These are phyloP conservation scores for Pythium biforme DNA, from an alignment of 352 stramenopile species.

Conservation along the genomic window DNA sequence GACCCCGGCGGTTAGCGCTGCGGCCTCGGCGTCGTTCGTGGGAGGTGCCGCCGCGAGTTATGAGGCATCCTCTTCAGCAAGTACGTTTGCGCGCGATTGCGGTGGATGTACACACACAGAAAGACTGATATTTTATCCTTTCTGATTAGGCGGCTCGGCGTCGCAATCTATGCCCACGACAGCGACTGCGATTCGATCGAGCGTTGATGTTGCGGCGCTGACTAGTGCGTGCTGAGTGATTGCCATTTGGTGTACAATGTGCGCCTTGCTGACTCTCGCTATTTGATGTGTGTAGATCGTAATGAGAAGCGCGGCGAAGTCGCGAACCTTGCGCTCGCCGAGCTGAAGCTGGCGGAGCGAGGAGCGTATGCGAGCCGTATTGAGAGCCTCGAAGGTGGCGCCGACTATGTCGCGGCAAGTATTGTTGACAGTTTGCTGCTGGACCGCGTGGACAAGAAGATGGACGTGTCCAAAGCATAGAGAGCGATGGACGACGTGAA, in stretches of 20 bases:
- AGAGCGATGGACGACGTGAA: background rate
- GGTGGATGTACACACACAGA: no score
- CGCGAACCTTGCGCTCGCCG: conserved; percentile 58
- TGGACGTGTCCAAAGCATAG: background rate
- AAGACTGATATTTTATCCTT: background rate
- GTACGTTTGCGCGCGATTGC: background rate
- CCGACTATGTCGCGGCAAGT: conserved; percentile 78
- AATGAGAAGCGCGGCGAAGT: conserved; percentile 32
- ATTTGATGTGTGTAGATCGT: conserved; percentile 3
- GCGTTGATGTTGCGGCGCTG: conserved; percentile 20
- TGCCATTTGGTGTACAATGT: background rate
- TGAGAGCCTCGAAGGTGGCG: conserved; percentile 69
- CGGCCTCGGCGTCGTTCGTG: conserved; percentile 7
- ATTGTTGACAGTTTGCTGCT: conserved; percentile 79
- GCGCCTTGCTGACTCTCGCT: background rate
- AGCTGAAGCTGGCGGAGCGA: conserved; percentile 57
- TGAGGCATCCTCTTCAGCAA: background rate
- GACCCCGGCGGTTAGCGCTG: background rate
- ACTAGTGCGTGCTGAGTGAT: conserved; percentile 3
- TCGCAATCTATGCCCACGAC: conserved; percentile 2
- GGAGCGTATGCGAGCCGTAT: conserved; percentile 51
- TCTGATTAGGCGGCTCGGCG: background rate
- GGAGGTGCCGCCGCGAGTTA: background rate
- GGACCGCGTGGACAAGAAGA: conserved; percentile 23
- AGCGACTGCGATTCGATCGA: conserved; percentile 8